Evolutionary conservation across 2,329 filamentous ascomycete species (phyloP), one percentile per base, ranked within the genome.

Genomic region (Cercospora berteroae): DNA sequence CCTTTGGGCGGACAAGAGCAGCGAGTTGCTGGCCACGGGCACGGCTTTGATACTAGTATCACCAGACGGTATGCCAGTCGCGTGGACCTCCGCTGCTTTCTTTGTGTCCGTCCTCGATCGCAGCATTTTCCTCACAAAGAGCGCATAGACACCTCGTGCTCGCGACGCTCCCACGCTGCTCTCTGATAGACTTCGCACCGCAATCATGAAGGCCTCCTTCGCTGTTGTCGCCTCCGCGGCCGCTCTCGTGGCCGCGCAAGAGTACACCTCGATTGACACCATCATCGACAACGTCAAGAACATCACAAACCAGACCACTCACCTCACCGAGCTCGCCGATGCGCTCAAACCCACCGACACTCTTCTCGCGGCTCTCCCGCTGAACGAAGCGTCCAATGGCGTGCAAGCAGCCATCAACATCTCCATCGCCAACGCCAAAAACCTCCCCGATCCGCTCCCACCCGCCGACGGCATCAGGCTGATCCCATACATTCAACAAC

Each of bases 281-380:
- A 67, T 67, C 60, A 67, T 67, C 55, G 20, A 29, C 23, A 52
- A 67, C 31, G 58, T 67, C 55, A n/a, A 61, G 31, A 67, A 67
- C 65, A 67, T 67, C 61, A 67, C 65, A 16, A 60, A 60, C 44
- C 55, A 60, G 3, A 64, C 65, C 9, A 36, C 64, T 9, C 63
- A 60, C 60, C 60, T 67, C 27, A 61, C 25, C 39, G 20, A 50
- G 10, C 31, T 63, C 12, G 33, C 48, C 61, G 61, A 63, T 13
- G 50, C 48, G 12, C 52, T 63, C 61, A 27, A 50, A 13, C 52
- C 52, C 52, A 57, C 52, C 25, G 52, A 57, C 52, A 48, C 39
- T 23, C 33, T 60, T 12, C 29, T 65, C 56, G 55, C 57, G 8
- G 63, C 63, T n/a, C 55, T 65, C 10, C 55, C 55, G 16, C 55